Percentiles rank a stretch among this genome's conserved stretches.
These are phyloP conservation scores for Penicillium simplicissimum DNA, from an alignment of 495 filamentous ascomycete species.

Conservation along the genomic window DNA sequence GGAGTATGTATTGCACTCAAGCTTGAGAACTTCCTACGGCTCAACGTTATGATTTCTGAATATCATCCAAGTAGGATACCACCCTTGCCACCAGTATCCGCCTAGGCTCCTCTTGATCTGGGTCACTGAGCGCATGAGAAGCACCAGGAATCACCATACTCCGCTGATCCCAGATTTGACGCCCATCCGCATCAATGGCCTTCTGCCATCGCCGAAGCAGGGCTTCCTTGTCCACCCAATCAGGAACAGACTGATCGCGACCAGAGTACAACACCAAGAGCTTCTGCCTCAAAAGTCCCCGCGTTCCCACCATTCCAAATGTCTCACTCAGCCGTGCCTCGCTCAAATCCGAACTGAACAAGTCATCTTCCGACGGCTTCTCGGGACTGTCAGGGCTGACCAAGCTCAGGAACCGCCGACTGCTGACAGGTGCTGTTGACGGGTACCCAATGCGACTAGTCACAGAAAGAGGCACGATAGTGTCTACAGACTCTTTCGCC, in stretches of 20 bases:
- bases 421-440: slow-evolving; percentile 54
- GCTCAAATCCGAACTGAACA: slow-evolving; percentile 75
- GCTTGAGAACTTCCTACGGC: neutral
- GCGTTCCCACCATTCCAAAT: slow-evolving; percentile 61
- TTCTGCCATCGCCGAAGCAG: slow-evolving; percentile 63
- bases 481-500: slow-evolving; percentile 28
- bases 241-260: slow-evolving; percentile 69
- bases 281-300: slow-evolving; percentile 52
- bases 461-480: slow-evolving; percentile 37
- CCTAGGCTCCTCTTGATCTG: slow-evolving; percentile 46
- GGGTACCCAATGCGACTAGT: slow-evolving; percentile 40
- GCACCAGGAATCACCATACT: slow-evolving; percentile 48
- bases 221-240: slow-evolving; percentile 58
- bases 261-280: slow-evolving; percentile 61
- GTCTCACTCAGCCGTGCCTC: slow-evolving; percentile 56
- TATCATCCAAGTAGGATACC: slow-evolving; percentile 30
- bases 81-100: slow-evolving; percentile 39
- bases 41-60: slow-evolving; percentile 16
- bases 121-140: slow-evolving; percentile 49
- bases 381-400: slow-evolving; percentile 52
- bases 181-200: slow-evolving; percentile 47
- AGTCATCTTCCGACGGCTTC: slow-evolving; percentile 73
- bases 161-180: slow-evolving; percentile 38
- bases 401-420: slow-evolving; percentile 67
- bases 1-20: neutral